These are phyloP conservation scores for Phialophora tarda DNA, from an alignment of 2,329 filamentous ascomycete species.

Conservation along the genomic window DNA sequence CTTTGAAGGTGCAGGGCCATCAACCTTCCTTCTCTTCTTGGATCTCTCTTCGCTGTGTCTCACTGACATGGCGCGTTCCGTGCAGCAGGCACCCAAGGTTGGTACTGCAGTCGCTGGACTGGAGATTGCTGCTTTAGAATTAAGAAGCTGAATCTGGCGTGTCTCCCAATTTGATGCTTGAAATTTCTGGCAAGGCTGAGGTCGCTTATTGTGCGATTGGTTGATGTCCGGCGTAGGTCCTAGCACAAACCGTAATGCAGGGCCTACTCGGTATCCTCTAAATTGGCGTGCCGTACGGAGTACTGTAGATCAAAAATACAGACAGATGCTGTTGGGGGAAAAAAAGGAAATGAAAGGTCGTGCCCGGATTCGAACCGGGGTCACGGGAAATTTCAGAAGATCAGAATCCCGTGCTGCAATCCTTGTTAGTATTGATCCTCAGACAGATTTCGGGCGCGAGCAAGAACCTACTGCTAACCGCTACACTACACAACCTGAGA, in stretches of 20 bases:
- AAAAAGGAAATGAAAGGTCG: conserved; percentile 5
- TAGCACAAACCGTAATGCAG: not conserved
- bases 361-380: conserved; percentile 38
- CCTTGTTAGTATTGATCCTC: not conserved
- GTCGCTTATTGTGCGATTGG: not conserved
- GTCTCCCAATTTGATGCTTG: conserved; percentile 3
- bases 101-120: not conserved
- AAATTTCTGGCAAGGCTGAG: conserved; percentile 13
- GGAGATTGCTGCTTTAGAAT: not conserved
- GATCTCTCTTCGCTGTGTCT: conserved; percentile 20
- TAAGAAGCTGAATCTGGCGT: not conserved
- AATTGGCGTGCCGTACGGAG: not conserved
- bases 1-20: conserved; percentile 34
- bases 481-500: conserved; percentile 40
- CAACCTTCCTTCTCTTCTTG: conserved; percentile 50
- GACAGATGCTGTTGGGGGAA: no score
- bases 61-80: not conserved
- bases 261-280: not conserved
- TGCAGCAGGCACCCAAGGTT: not conserved
- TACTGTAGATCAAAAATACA: not conserved
- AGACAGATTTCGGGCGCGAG: not conserved
- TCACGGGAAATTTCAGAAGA: conserved; percentile 28
- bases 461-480: conserved; percentile 35
- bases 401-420: conserved; percentile 39
- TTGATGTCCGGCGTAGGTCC: not conserved